Evolutionary conservation across 2,329 filamentous ascomycete genomes (phyloP), one percentile per base, ranked within the genome.

Genomic region (Esteya vermicola): DNA sequence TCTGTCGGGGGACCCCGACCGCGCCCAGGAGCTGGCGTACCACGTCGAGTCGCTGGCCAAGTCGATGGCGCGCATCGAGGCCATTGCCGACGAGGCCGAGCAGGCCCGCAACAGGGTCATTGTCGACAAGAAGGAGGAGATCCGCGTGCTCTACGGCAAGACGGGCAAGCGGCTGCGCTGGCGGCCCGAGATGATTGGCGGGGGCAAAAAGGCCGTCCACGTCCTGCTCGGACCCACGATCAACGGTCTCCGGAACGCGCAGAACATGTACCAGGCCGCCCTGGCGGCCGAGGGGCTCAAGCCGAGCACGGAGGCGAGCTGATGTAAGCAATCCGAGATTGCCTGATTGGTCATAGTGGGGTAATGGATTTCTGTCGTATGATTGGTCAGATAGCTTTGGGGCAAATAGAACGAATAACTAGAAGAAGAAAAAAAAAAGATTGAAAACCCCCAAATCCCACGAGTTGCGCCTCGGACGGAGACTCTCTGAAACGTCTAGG

Each of bases 1-100:
- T 53, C 69, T 93, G 21, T 95, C 88, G 0, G 89, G 88, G 13
- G 85, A 95, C 53, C 63, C 83, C 1, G 79, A 85, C 44, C 78
- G 85, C 26, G 84, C 85, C 1, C 69, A 70, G 32, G 89, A 98
- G 59, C 69, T 95, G 13, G 76, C 78, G 7, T 85, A 83, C 45
- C 70, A 95, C 35, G 78, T 82, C 8, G 84, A 93, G 55, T 89
- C 86, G 9, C 68, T 98, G 13, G 73, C 75, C 44, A 75, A 81
- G 43, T 89, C 85, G 0, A 67, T 78, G 41, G 74, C 81, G 44
- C 76, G 91, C 21, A 89, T 96, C 56, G 73, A 81, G 42, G 78
- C 80, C 14, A 83, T 95, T 2, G 83, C 81, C 1, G 70, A 75
- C 13, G 79, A 85, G 50, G 91, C 91, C 0, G 88, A 95, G 52